Base-by-base conservation (phyloP, 2,329 filamentous ascomycete species). In the Cercospora brassicicola region DNA sequence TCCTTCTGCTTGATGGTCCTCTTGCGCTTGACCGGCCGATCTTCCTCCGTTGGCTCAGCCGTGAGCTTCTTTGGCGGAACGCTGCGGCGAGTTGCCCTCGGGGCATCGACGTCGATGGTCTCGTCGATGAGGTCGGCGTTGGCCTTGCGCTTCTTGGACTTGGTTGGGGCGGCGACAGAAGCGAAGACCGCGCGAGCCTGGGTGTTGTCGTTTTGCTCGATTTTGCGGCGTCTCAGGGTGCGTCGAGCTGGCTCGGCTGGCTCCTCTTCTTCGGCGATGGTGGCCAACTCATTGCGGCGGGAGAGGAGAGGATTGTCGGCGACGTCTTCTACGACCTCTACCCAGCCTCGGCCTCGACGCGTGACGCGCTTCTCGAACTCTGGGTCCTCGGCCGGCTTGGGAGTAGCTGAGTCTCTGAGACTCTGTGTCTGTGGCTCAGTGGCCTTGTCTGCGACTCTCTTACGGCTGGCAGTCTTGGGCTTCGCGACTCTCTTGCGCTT, bases 301-400 rank as follows among this genome's bases (percentile, higher is more conserved):
- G 36, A 8, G 13, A n/a, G 15, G 36, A 42, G 36, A n/a, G 15
- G 36, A 7, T 60, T 33, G n/a, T 59, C 42, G 31, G 36, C 59
- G 10, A 64, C 51, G 2, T 31, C 23, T 15, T 56, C 59, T 20
- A 30, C 68, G 10, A 71, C 55, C 36, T 73, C 70, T 7, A 71
- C 53, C 73, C 70, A 71, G n/a, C 73, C 72, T 62, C 64, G 65
- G 1, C 73, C 73, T 11, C 48, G 28, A 6, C 70, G 69, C 3
- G 69, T 39, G 11, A 72, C 62, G 5, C 57, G 70, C 65, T 67
- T 68, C 28, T 71, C 59, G 5, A 55, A 30, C 57, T 72, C 59
- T 28, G 51, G 45, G 13, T 71, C 69, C 10, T 39, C 55, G 42
- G 23, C 11, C 28, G 28, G 45, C 20, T n/a, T 48, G n/a, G 48